A percentile compares a stretch with the other conserved stretches of the same genome.
Conservation (phyloP, 1,284 basidiomycete species). For the Trichosporon inkin region DNA sequence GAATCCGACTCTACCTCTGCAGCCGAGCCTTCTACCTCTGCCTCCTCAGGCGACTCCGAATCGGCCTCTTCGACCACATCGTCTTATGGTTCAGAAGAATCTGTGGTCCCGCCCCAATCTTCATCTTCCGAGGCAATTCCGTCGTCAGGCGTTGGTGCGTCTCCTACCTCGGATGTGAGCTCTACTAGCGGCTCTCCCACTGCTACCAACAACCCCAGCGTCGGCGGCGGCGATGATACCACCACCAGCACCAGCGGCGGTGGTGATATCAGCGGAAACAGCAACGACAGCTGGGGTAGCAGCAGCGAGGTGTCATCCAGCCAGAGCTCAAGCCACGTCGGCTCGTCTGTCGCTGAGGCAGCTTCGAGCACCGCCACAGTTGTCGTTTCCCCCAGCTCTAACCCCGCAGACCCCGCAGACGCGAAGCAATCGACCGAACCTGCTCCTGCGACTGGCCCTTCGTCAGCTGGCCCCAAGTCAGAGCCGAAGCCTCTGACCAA, state of each 20-base stretch:
- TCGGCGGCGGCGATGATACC: not conserved
- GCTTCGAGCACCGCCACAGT: not conserved
- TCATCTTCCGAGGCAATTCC: not conserved
- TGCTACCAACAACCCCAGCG: not conserved
- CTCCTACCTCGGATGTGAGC: not conserved
- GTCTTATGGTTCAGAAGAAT: not conserved
- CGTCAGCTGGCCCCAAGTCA: too few relatives aligned
- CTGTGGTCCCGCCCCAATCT: not conserved
- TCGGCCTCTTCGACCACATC: not conserved
- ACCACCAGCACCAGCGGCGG: not conserved
- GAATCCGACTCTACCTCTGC: not conserved
- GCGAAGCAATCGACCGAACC: not conserved
- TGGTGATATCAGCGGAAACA: not conserved
- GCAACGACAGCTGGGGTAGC: not conserved
- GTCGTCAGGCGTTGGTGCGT: slow-evolving; percentile 3
- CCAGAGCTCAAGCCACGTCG: not conserved
- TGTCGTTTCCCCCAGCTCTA: not conserved
- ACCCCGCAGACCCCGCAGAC: not conserved
- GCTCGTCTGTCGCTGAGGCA: not conserved
- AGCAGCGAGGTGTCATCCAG: not conserved
- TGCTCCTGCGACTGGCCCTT: not conserved
- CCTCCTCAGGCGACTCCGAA: not conserved
- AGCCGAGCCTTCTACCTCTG: not conserved
- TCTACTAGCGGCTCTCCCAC: not conserved
- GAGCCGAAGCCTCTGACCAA: too few relatives aligned